Base-by-base conservation (phyloP, 805 yeast species). In the Saccharomycopsis guyanensis region DNA sequence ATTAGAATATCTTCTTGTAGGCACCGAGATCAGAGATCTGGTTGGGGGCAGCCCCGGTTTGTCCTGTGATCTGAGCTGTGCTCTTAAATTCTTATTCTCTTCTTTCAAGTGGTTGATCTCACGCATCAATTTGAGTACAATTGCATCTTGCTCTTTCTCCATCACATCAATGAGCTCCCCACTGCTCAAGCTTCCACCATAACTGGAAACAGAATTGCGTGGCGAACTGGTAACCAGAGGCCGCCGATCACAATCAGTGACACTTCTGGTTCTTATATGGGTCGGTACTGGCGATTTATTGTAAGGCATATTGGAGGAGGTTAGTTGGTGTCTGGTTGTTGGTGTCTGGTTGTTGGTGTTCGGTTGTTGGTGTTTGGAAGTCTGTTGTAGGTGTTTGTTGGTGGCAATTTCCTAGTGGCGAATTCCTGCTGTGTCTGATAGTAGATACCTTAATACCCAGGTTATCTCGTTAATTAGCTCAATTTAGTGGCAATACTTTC, bases 61-160 rank as follows among this genome's bases (percentile, higher is more conserved):
- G n/a, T 22, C 37, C 10, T 36, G 35, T 25, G 33, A 23, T 1
- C 23, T 37, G 5, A 37, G 18, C 39, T 61, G 63, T 16, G 58
- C 60, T 55, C 60, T 66, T 40, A 75, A 60, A 7, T 56, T 50
- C 35, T 66, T 66, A 53, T 74, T 76, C 54, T 80, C 86, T 15
- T 74, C 76, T 53, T 72, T 74, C 50, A 82, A 60, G 4, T 53
- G 48, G 22, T 66, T 67, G 31, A 82, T 80, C 57, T 82, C 86
- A 45, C 73, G 71, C 76, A 80, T 80, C 36, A 82, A 64, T 58
- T 72, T 74, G 56, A 81, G 64, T 16, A 82, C 88, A 20, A 81
- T 78, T 2, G 84, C 86, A 56, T 82, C 89, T 59, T 82, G 88
- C 61, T 82, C 87, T 43, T 78, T 69, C 55, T 82, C 89, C 79